These are phyloP conservation scores for Fallopia convolvulus DNA, from an alignment of 148 eudicot genomes.

Conservation along the genomic window DNA sequence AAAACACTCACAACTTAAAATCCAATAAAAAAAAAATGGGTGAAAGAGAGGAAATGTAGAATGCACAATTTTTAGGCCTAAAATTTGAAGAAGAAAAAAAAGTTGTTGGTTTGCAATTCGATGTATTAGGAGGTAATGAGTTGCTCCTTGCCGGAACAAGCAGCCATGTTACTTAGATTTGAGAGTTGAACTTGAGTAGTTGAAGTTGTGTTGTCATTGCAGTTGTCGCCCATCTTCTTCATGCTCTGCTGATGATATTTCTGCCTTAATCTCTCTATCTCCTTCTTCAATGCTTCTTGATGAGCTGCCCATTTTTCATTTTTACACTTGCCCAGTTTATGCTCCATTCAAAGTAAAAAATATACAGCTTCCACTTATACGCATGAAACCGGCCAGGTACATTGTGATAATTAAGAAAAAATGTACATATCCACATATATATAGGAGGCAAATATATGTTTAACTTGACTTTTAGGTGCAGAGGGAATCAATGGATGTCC, in stretches of 20 bases:
- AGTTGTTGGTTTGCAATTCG: not conserved
- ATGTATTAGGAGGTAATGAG: constrained; percentile 24
- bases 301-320: constrained; percentile 42
- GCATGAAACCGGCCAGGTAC: too few relatives aligned
- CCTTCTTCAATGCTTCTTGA: constrained; percentile 86
- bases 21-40: not conserved
- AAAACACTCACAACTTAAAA: not conserved
- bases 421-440: not conserved
- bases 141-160: constrained; percentile 34
- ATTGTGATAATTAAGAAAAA: not conserved
- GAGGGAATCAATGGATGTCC: not conserved
- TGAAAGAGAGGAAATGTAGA: constrained; percentile 6
- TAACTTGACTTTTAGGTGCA: not conserved
- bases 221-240: constrained; percentile 29
- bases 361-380: too few relatives aligned
- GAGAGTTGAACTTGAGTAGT: constrained; percentile 10
- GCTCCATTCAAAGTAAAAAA: too few relatives aligned
- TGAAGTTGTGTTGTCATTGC: constrained; percentile 15
- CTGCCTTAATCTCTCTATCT: constrained; percentile 74
- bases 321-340: not conserved
- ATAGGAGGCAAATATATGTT: not conserved
- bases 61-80: not conserved
- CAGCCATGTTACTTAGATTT: constrained; percentile 17
- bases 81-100: not conserved
- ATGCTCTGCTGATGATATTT: constrained; percentile 52